Percentiles rank a stretch among this genome's conserved stretches.
phyloP scores from a whole-genome alignment of 2,329 filamentous ascomycete genomes.

The Botrytis paeoniae region DNA sequence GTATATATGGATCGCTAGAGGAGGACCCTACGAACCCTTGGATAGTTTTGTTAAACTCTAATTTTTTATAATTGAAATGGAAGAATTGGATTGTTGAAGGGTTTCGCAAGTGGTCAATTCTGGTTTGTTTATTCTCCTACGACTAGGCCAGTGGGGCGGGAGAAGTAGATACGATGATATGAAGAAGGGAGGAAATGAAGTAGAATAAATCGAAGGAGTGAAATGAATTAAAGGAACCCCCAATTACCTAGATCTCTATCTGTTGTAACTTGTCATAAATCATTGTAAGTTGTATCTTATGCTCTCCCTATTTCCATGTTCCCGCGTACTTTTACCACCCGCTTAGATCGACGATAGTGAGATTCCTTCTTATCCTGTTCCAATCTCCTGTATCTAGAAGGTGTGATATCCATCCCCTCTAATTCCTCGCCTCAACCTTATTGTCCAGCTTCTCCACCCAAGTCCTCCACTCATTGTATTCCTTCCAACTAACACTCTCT shows the following conservation, averaged over 20 bases:
- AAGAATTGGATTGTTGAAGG: neutral
- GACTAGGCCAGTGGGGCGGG: neutral
- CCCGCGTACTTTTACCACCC: neutral
- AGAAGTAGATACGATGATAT: neutral
- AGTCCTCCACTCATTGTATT: constrained; percentile 77
- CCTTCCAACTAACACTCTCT: constrained; percentile 64
- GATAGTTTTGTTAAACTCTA: no score
- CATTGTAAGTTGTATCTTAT: neutral
- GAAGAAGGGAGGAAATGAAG: neutral
- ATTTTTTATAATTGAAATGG: neutral
- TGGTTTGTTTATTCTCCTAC: neutral
- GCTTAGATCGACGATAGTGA: neutral
- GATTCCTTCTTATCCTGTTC: neutral
- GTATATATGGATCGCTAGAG: neutral
- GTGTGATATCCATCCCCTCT: neutral
- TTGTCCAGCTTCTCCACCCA: constrained; percentile 51
- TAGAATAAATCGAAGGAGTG: neutral
- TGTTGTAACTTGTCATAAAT: neutral
- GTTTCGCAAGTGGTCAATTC: neutral
- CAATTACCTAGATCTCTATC: neutral
- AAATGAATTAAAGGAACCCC: neutral
- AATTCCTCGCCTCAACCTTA: neutral
- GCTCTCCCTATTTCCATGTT: neutral
- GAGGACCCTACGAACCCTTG: neutral
- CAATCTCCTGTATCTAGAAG: neutral